These are phyloP conservation scores for Vanderwaltozyma yarrowii DNA, from an alignment of 805 yeast genomes.

Conservation along the genomic window DNA sequence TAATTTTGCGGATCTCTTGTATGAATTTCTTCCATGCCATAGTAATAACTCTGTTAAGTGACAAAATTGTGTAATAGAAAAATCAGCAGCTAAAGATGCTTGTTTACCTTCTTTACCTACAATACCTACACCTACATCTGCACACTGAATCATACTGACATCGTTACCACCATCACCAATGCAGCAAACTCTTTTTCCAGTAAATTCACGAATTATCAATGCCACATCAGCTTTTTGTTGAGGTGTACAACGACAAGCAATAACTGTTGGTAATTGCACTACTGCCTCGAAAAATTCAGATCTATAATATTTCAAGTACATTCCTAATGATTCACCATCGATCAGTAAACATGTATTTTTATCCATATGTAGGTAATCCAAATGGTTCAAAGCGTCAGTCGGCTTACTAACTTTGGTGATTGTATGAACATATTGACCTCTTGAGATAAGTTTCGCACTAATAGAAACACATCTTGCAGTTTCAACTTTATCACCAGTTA, in stretches of 20 bases:
- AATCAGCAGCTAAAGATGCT: slow-evolving; percentile 95
- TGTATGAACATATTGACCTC: slow-evolving; percentile 91
- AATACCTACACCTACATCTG: slow-evolving; percentile 97
- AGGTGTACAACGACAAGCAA: slow-evolving; percentile 97
- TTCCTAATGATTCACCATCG: slow-evolving; percentile 85
- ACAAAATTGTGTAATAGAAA: slow-evolving; percentile 86
- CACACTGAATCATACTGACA: slow-evolving; percentile 97
- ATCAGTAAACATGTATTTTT: slow-evolving; percentile 58
- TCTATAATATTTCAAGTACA: slow-evolving; percentile 51
- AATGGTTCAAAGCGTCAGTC: slow-evolving; percentile 61
- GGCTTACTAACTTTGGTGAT: slow-evolving; percentile 53
- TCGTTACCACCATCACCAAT: slow-evolving; percentile 99
- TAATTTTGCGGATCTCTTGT: slow-evolving; percentile 88
- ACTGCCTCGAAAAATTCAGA: slow-evolving; percentile 75
- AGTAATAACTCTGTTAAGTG: slow-evolving; percentile 74
- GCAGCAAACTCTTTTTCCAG: slow-evolving; percentile 89
- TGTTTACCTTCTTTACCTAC: slow-evolving; percentile 98
- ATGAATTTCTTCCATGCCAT: slow-evolving; percentile 98
- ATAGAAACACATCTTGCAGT: slow-evolving; percentile 96
- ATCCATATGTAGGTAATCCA: slow-evolving; percentile 61
- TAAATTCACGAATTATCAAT: slow-evolving; percentile 57
- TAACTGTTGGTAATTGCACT: slow-evolving; percentile 75
- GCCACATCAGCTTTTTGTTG: slow-evolving; percentile 98
- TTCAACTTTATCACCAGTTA: slow-evolving; percentile 97
- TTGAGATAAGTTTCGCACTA: slow-evolving; percentile 82